phyloP scores from a whole-genome alignment of 1,284 basidiomycete genomes.

The Ceratobasidium sp. region DNA sequence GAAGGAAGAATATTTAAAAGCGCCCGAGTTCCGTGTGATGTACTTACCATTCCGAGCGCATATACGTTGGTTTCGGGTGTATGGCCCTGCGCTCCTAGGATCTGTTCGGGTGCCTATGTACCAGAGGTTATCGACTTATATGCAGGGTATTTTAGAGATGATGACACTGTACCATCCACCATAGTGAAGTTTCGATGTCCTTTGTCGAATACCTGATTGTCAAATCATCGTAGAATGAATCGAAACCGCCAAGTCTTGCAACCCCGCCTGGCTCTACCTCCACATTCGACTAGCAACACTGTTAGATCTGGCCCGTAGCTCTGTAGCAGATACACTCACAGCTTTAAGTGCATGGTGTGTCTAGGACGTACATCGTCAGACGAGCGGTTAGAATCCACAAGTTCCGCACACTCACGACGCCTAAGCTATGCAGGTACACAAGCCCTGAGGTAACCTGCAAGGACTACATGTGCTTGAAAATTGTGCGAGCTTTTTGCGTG shows the following conservation, averaged over 20 bases:
- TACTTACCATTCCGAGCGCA: constrained; percentile 7
- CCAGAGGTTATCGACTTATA: not conserved
- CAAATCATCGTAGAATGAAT: not conserved
- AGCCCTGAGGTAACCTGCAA: not conserved
- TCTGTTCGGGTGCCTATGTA: not conserved
- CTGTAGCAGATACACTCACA: not conserved
- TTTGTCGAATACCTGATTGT: not conserved
- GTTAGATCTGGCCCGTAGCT: not conserved
- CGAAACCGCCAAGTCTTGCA: not conserved
- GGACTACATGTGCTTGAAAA: not conserved
- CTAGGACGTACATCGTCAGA: not conserved
- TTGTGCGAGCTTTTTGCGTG: not conserved
- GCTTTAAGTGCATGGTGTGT: not conserved
- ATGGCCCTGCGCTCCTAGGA: not conserved
- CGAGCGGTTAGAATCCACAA: not conserved
- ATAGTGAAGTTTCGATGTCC: not conserved
- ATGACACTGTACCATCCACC: constrained; percentile 1
- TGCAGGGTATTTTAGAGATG: not conserved
- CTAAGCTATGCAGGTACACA: not conserved
- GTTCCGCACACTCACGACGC: not conserved
- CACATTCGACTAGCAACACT: not conserved
- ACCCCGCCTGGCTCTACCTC: not conserved
- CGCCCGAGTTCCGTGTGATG: not conserved
- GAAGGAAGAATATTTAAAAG: not conserved
- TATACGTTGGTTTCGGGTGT: not conserved